phyloP scores from a whole-genome alignment of 2,329 filamentous ascomycete species.

The Colletotrichum spaethianum region DNA sequence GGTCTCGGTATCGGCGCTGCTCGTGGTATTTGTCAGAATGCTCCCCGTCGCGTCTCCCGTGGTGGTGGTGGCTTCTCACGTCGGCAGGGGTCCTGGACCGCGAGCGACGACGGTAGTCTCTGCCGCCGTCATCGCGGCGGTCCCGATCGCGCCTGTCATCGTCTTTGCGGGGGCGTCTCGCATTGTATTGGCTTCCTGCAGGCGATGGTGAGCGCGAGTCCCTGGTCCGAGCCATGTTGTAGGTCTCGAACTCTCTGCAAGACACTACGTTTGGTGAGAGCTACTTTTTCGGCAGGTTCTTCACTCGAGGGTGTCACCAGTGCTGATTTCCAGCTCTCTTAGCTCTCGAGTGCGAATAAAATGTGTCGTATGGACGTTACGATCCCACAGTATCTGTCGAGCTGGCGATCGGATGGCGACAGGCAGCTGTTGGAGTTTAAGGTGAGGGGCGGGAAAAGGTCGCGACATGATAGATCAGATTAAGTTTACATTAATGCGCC shows the following conservation, averaged over 20 bases:
- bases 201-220: conserved; percentile 91
- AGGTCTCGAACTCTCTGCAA: conserved; percentile 58
- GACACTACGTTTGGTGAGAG: conserved; percentile 48
- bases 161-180: conserved; percentile 77
- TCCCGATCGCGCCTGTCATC: conserved; percentile 70
- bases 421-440: conserved; percentile 16
- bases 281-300: conserved; percentile 42
- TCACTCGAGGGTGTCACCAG: conserved; percentile 32
- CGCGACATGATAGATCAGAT: conserved; percentile 34
- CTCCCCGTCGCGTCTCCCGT: conserved; percentile 43
- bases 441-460: conserved; percentile 36
- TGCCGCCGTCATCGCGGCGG: conserved; percentile 63
- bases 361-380: not conserved
- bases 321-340: conserved; percentile 7
- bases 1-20: conserved; percentile 73
- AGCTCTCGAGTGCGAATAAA: not conserved
- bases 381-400: not conserved
- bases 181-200: conserved; percentile 86
- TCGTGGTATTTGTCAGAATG: conserved; percentile 56
- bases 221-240: conserved; percentile 73
- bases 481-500: conserved; percentile 14
- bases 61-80: conserved; percentile 61
- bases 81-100: conserved; percentile 74
- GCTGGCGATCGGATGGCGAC: conserved; percentile 16
- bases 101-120: conserved; percentile 68